Evolutionary conservation across 2,329 filamentous ascomycete genomes (phyloP), one percentile per base, ranked within the genome.

Genomic region (Fusarium caatingaense): DNA sequence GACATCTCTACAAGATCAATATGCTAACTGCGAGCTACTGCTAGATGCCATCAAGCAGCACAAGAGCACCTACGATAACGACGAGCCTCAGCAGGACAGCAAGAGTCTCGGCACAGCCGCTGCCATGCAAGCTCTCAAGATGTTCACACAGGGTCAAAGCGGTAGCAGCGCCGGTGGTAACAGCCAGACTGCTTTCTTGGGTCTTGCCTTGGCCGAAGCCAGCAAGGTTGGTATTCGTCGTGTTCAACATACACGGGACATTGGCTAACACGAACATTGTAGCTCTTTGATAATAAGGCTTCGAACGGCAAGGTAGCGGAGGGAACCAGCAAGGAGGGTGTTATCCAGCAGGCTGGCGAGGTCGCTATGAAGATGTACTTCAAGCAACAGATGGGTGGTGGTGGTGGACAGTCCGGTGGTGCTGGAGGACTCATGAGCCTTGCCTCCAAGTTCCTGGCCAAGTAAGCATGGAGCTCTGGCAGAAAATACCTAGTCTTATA

Each of bases 351-450:
- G 79, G 94, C 94, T 5, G 94, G 90, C 3, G 91, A 97, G 85
- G 91, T 93, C 87, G 94, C 94, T 5, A 80, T 97, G 74, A 94
- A 97, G 87, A 92, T 97, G 88, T 97, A 94, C 80, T 83, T 97
- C 84, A 94, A 97, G 87, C 89, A 87, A 73, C 86, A 93, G 78
- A 47, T 56, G 2, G 63, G 62, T 12, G 55, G 45, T n/a, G 86
- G 85, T 18, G 86, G 86, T 21, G 80, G 85, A 68, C 61, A 75
- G 66, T 66, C 76, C 58, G 84, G 80, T 25, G 84, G 80, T 28
- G 78, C 63, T 40, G 64, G 62, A 13, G 63, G 84, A 8, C 74
- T 88, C 55, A 62, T 84, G 73, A 76, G 79, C 25, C 65, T 87
- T 74, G 85, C 85, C 8, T 79, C 80, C 72, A 85, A 86, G 79